Percentiles rank a stretch among this genome's conserved stretches.
phyloP scores from a whole-genome alignment of 169 alveolate genomes.

The Eimeria falciformis region DNA sequence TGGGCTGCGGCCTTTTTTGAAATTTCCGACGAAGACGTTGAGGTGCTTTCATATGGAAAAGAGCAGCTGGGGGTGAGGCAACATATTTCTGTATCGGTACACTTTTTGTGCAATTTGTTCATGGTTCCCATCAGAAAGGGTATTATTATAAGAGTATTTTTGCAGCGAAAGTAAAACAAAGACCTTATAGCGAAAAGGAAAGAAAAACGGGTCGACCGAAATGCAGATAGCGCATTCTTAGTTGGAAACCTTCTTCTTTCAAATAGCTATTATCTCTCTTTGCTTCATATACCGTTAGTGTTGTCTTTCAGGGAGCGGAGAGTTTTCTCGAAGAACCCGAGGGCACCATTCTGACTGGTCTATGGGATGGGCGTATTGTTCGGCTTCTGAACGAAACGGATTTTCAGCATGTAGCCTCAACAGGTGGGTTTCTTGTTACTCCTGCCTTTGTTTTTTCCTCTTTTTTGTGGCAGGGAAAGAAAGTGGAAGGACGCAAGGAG shows the following conservation, averaged over 20 bases:
- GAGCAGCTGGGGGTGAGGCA: constrained; percentile 45
- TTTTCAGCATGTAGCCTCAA: constrained; percentile 42
- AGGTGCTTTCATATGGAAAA: constrained; percentile 19
- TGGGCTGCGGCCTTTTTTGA: constrained; percentile 57
- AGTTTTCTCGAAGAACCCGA: constrained; percentile 69
- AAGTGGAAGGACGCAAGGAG: no score
- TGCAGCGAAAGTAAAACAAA: no score
- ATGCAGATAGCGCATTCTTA: no score
- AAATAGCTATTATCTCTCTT: no score
- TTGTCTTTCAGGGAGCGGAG: constrained; percentile 62
- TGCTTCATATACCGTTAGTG: no score
- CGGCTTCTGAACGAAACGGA: constrained; percentile 15
- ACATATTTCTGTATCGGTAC: no score
- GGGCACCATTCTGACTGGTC: constrained; percentile 48
- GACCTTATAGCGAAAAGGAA: no score
- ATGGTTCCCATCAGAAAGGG: no score
- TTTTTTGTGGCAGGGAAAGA: neutral
- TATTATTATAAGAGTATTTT: no score
- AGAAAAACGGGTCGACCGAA: no score
- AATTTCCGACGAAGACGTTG: constrained; percentile 28
- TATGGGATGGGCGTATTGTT: constrained; percentile 46
- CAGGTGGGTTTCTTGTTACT: neutral
- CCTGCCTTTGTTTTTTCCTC: neutral
- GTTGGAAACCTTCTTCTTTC: no score
- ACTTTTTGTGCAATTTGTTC: no score